Percentiles rank a stretch among this genome's conserved stretches.
Conservation (phyloP, 148 eudicot genomes). For the Fagopyrum esculentum region DNA sequence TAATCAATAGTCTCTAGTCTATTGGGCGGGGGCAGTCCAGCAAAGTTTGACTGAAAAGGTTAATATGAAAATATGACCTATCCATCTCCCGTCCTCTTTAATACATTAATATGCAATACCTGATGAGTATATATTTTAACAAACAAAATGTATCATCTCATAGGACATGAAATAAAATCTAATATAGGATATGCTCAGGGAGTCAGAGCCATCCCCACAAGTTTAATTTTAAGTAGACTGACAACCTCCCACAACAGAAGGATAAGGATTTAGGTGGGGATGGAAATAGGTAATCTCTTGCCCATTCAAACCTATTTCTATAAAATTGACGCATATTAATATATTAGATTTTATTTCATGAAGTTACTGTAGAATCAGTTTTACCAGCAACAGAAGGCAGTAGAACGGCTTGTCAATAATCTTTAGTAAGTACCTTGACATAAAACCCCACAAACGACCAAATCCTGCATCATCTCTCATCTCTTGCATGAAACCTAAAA, state of each 20-base stretch:
- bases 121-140: background rate
- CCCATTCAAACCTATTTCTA: background rate
- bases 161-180: background rate
- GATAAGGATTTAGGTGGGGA: background rate
- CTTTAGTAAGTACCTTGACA: conserved; percentile 61
- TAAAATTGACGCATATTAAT: background rate
- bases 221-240: background rate
- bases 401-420: background rate
- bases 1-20: background rate
- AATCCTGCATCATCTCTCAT: conserved; percentile 84
- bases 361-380: background rate
- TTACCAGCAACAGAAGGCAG: background rate
- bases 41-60: conserved; percentile 1
- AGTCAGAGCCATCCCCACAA: background rate
- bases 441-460: conserved; percentile 82
- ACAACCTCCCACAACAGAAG: background rate
- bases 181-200: background rate
- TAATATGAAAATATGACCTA: background rate
- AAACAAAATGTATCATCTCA: background rate
- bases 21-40: background rate
- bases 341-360: background rate
- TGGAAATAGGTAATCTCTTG: background rate
- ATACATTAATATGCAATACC: background rate
- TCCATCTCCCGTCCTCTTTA: background rate
- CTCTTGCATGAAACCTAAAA: conserved; percentile 62